phyloP scores from a whole-genome alignment of 805 yeast species.

The Blastobotrys chiropterorum region DNA sequence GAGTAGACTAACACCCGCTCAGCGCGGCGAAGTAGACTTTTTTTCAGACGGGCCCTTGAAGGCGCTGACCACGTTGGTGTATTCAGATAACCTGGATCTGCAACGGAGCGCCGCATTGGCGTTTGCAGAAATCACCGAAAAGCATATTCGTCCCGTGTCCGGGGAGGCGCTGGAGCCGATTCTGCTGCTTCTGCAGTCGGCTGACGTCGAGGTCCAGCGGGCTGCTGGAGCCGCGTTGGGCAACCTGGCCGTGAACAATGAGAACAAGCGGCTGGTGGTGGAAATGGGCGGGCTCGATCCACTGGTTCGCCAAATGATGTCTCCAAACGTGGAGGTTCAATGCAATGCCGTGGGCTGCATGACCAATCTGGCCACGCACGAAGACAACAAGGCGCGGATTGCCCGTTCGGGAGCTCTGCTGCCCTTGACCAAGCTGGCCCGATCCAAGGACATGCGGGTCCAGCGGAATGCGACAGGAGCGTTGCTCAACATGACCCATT shows the following conservation, averaged over 20 bases:
- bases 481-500: constrained; percentile 93
- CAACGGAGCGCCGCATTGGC: constrained; percentile 97
- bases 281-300: constrained; percentile 99
- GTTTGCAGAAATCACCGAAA: constrained; percentile 96
- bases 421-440: constrained; percentile 91
- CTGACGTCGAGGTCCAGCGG: constrained; percentile 92
- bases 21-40: constrained; percentile 77
- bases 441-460: constrained; percentile 88
- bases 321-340: constrained; percentile 94
- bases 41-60: constrained; percentile 74
- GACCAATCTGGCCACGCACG: constrained; percentile 96
- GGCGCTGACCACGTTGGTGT: constrained; percentile 87
- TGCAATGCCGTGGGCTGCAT: constrained; percentile 99
- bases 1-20: not conserved
- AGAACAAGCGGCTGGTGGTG: constrained; percentile 85
- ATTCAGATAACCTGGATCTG: constrained; percentile 88
- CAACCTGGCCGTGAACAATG: constrained; percentile 95
- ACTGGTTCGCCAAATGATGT: constrained; percentile 94
- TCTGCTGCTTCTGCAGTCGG: constrained; percentile 72
- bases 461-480: constrained; percentile 99
- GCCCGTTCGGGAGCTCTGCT: constrained; percentile 94
- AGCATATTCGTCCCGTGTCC: constrained; percentile 81
- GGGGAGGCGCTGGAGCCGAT: constrained; percentile 93
- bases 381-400: constrained; percentile 90
- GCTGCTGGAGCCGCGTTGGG: constrained; percentile 99